Base-by-base conservation (phyloP, 2,329 filamentous ascomycete genomes). In the Metarhizium guizhouense region DNA sequence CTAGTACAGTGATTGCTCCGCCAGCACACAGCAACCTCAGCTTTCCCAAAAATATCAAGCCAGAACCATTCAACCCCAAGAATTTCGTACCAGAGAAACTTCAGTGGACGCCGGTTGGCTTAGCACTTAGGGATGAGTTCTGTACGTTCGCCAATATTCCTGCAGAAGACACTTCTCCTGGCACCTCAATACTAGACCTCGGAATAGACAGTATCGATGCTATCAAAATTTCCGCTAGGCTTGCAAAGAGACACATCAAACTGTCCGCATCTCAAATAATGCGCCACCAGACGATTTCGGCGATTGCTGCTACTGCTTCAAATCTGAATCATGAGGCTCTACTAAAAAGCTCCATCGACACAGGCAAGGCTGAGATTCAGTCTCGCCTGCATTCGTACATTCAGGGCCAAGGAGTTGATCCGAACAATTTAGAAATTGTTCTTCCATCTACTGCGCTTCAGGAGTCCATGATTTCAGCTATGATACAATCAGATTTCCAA, bases 141-240 rank as follows among this genome's bases (percentile, higher is more conserved):
- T 81, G 86, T 1, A 63, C 65, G 0, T 72, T 96, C 5, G 81
- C 85, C 1, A 78, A 77, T 0, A 65, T 85, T 0, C 66, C 79
- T 0, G 66, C 70, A 3, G 67, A 75, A 2, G 70, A 77, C 0
- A 73, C 96, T 42, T 67, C 72, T 2, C 79, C 81, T 53, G 70
- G 75, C 6, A 83, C 82, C 0, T 86, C 86, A 0, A 82, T 96
- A 11, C 85, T 95, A 43, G 85, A 93, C 62, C 78, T 96, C 36
- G 92, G 92, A 0, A 78, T 96, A 6, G 93, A 96, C 73, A 96
- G 92, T 64, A 95, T 96, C 56, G 92, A 96, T 68, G 82, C 87
- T 2, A 93, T 96, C 68, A 95, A 90, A 63, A 73, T 96, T 0
- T 87, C 88, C 0, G 85, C 90, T 0, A 80, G 84, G 54, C 75